Evolutionary conservation across 495 filamentous ascomycete genomes (phyloP).

Genomic region (Talaromyces adpressus): DNA sequence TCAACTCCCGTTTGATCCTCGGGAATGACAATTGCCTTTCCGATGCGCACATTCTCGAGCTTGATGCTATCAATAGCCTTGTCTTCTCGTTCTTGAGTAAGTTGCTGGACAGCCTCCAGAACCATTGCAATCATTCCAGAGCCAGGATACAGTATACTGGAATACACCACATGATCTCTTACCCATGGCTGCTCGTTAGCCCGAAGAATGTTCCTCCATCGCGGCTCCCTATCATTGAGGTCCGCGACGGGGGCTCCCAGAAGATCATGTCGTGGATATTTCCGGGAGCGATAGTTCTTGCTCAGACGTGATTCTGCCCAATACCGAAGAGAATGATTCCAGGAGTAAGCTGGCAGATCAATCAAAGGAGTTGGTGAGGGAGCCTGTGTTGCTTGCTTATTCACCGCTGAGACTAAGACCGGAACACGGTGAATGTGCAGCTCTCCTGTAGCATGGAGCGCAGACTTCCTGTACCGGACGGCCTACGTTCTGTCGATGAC

Average conservation of each 20-base stretch:
- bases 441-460: constrained; percentile 13
- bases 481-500: constrained; percentile 30
- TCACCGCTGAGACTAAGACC: neutral
- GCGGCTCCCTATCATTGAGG: constrained; percentile 20
- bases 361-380: neutral
- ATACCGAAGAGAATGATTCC: constrained; percentile 24
- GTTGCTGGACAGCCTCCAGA: constrained; percentile 19
- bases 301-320: constrained; percentile 27
- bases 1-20: neutral
- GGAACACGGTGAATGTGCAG: constrained; percentile 18
- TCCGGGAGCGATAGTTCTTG: constrained; percentile 17
- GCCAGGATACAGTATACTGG: constrained; percentile 20
- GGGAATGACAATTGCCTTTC: neutral
- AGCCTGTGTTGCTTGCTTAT: neutral
- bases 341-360: constrained; percentile 28
- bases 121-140: constrained; percentile 30
- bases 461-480: constrained; percentile 23
- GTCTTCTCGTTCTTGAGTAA: neutral
- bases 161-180: constrained; percentile 21
- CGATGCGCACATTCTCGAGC: neutral
- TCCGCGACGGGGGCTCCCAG: constrained; percentile 20
- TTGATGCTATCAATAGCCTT: neutral
- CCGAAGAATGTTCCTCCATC: constrained; percentile 26
- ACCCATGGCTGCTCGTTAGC: constrained; percentile 28
- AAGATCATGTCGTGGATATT: constrained; percentile 22